Conservation (phyloP, 1,139 yeast species). For the Arxiozyma slooffiae region DNA sequence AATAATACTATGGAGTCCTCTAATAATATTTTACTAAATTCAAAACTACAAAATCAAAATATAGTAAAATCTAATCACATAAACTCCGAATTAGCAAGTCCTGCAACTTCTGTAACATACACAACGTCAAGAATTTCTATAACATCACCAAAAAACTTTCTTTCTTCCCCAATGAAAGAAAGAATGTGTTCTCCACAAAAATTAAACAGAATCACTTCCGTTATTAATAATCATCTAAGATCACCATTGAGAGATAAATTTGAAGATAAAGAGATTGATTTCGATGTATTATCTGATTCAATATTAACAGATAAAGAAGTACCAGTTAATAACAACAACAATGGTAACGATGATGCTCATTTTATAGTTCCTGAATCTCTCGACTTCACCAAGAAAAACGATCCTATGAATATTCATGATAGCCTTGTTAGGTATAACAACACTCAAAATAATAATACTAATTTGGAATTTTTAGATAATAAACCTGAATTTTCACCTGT, state of each 20-base stretch:
- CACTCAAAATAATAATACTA: not conserved
- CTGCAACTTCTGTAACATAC: constrained; percentile 30
- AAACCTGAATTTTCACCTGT: constrained; percentile 20
- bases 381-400: not conserved
- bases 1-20: not conserved
- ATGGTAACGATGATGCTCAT: not conserved
- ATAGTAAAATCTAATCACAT: not conserved
- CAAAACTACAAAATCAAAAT: not conserved
- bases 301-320: not conserved
- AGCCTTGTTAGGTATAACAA: constrained; percentile 3
- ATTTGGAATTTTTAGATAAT: not conserved
- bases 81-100: constrained; percentile 16
- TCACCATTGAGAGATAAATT: constrained; percentile 19
- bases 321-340: constrained; percentile 2
- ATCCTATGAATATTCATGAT: not conserved
- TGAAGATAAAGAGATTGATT: constrained; percentile 6
- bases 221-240: constrained; percentile 25
- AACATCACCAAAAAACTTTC: constrained; percentile 17
- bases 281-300: not conserved
- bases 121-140: constrained; percentile 30
- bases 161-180: constrained; percentile 10
- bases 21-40: constrained; percentile 4
- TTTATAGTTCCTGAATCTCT: not conserved
- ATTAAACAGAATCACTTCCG: constrained; percentile 24
- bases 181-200: constrained; percentile 22